phyloP scores from a whole-genome alignment of 2,329 filamentous ascomycete genomes.

The Botryotinia convoluta region DNA sequence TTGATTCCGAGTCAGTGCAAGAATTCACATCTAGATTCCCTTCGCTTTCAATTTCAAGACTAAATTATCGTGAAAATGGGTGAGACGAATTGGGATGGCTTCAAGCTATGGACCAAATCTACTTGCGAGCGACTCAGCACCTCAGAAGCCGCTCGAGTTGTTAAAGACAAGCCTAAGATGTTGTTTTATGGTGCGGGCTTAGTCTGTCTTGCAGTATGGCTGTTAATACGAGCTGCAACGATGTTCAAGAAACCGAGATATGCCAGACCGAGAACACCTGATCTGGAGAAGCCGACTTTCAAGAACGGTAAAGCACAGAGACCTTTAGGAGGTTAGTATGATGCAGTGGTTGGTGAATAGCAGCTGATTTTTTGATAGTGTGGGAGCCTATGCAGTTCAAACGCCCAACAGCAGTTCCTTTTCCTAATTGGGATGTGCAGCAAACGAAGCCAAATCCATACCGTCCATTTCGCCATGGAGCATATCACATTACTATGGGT shows the following conservation, averaged over 20 bases:
- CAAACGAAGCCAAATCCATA: conserved; percentile 38
- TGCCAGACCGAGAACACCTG: conserved; percentile 32
- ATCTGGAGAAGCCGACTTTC: conserved; percentile 34
- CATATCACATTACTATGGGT: conserved; percentile 40
- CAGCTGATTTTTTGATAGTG: conserved; percentile 30
- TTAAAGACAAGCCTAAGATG: conserved; percentile 25
- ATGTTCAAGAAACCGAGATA: conserved; percentile 29
- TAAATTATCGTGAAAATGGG: conserved; percentile 22
- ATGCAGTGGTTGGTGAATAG: neutral
- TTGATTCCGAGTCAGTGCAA: neutral
- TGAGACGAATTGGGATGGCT: conserved; percentile 20
- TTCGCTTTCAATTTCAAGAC: neutral
- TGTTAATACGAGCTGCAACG: conserved; percentile 27
- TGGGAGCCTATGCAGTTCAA: conserved; percentile 38
- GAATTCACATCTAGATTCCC: neutral
- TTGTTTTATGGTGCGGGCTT: conserved; percentile 27
- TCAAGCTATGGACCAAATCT: conserved; percentile 20
- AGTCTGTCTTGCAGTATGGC: conserved; percentile 27
- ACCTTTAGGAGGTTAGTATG: conserved; percentile 32
- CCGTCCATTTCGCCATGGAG: conserved; percentile 38
- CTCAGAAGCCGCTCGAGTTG: conserved; percentile 21
- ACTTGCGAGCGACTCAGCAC: conserved; percentile 19
- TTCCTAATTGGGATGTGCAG: conserved; percentile 36
- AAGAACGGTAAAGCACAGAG: conserved; percentile 31
- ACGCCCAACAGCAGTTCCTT: conserved; percentile 34